Conservation (phyloP, 805 yeast genomes). For the Starmerella apicola region DNA sequence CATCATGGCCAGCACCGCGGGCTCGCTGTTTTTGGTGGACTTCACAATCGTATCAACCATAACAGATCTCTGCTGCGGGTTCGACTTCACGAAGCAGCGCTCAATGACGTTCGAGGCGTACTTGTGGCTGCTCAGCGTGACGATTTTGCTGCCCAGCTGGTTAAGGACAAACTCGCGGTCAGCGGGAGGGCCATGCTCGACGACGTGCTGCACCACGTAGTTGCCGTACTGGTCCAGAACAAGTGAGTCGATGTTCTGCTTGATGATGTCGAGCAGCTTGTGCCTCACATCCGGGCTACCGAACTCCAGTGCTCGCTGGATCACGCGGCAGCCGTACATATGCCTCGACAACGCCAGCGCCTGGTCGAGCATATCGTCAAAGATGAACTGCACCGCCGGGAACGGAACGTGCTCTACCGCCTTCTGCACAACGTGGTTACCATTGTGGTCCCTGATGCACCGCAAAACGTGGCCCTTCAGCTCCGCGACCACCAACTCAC, state of each 20-base stretch:
- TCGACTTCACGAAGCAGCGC: conserved; percentile 71
- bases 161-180: conserved; percentile 53
- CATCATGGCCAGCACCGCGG: conserved; percentile 79
- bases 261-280: conserved; percentile 56
- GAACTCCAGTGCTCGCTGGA: conserved; percentile 80
- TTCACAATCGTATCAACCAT: conserved; percentile 50
- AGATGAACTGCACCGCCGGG: conserved; percentile 52
- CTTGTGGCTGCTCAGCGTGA: conserved; percentile 84
- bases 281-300: conserved; percentile 54
- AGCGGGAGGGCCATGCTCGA: conserved; percentile 56
- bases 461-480: conserved; percentile 47
- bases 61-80: conserved; percentile 43
- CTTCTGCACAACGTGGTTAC: conserved; percentile 94
- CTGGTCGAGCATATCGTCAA: conserved; percentile 47
- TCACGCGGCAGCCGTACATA: conserved; percentile 95
- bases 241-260: conserved; percentile 56
- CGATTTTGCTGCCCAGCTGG: conserved; percentile 58
- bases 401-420: conserved; percentile 80
- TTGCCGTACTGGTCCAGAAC: conserved; percentile 96
- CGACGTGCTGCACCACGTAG: conserved; percentile 90
- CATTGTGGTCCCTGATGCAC: conserved; percentile 89
- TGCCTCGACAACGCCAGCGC: conserved; percentile 83
- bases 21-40: conserved; percentile 19
- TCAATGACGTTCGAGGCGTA: conserved; percentile 97
- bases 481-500: conserved; percentile 57